Evolutionary conservation across 2,329 filamentous ascomycete genomes (phyloP), one percentile per base, ranked within the genome.

Genomic region (Exophiala lecanii-corni): DNA sequence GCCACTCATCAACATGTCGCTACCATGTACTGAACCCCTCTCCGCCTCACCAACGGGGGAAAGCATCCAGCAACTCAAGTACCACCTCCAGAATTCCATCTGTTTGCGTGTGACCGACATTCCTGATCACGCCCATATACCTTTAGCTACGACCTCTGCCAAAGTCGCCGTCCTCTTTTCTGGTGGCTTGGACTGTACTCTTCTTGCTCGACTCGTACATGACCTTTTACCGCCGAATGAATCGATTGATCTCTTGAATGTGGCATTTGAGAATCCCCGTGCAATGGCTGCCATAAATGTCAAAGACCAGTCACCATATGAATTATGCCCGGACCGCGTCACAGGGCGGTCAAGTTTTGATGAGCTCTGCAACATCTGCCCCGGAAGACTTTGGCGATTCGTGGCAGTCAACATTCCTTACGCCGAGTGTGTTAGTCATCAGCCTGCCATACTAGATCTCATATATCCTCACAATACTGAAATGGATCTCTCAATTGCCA

Each of bases 381-480:
- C 85, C 2, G 68, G 62, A 5, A 78, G 92, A 31, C 62, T 58
- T 7, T 98, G 89, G 86, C 79, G 82, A n/a, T 92, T 98, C 53
- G 73, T 97, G 16, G 61, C 68, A 21, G 68, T 96, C 43, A 84
- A 98, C 58, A 72, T 98, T 19, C 85, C 91, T 0, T 96, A 91
- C 60, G 60, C 71, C 4, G 85, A 94, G 55, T 85, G 82, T 0
- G 60, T 81, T 32, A 71, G 74, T 2, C 85, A 94, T 56, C 79
- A 86, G 49, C 58, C 74, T 2, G 74, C 74, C 18, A 77, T 98
- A 15, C 76, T 89, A 26, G 74, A 78, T 2, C 71, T 98, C 13
- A 96, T 98, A 62, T 75, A 84, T 55, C 92, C 92, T 0, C 92
- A 98, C 64, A 91, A 95, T 54, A 98, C 92, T 0, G 92, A 98